These are phyloP conservation scores for Flaveria robusta DNA, from an alignment of 129 eudicot species.

Conservation along the genomic window DNA sequence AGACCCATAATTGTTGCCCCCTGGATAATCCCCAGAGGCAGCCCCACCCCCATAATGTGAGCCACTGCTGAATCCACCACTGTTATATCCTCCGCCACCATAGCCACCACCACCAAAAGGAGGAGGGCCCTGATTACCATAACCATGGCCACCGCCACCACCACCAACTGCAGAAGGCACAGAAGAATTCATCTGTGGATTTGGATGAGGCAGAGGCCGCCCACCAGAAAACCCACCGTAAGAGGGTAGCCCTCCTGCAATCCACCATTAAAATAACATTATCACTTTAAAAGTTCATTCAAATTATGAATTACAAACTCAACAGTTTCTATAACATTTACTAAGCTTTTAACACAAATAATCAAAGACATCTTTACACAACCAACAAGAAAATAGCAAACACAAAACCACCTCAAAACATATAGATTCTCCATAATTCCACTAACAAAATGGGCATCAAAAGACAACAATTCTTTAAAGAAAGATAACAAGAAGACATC, in stretches of 20 bases:
- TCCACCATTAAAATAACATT: background rate
- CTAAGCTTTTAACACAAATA: background rate
- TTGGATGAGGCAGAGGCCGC: conserved; percentile 45
- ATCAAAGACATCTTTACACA: background rate
- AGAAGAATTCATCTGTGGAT: conserved; percentile 36
- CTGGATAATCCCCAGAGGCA: conserved; percentile 49
- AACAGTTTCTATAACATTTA: background rate
- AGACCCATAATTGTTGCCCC: conserved; percentile 38
- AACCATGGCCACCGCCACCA: conserved; percentile 52
- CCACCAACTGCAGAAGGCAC: conserved; percentile 33
- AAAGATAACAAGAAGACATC: background rate
- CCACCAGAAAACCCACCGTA: conserved; percentile 47
- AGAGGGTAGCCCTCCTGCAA: conserved; percentile 30
- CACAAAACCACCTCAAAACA: background rate
- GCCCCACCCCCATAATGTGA: conserved; percentile 49
- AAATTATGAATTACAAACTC: background rate
- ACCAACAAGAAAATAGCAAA: background rate
- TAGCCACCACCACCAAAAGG: conserved; percentile 38
- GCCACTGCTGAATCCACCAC: conserved; percentile 51
- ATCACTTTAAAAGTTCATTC: background rate
- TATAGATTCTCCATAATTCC: background rate
- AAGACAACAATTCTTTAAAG: background rate
- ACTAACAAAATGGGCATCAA: background rate
- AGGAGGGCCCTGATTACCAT: conserved; percentile 50
- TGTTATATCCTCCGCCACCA: conserved; percentile 37